Percentiles rank a stretch among this genome's conserved stretches.
Conservation (phyloP, 106 monocot species). For the Phalaenopsis aphrodite region DNA sequence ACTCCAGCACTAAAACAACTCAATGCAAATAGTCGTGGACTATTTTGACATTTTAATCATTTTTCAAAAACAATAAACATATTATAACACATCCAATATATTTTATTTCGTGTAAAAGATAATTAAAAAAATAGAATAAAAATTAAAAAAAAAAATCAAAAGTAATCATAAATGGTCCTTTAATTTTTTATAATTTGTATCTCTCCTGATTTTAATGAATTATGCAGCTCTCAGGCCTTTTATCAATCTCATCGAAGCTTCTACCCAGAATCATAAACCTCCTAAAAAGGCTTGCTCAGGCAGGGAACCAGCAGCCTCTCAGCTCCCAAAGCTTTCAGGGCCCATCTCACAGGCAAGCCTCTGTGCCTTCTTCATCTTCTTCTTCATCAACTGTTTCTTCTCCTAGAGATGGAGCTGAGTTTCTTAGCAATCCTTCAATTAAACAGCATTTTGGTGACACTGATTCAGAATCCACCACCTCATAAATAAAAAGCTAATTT, state of each 20-base stretch:
- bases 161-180: too few species aligned
- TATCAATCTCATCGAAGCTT: constrained; percentile 43
- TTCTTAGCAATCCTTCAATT: background rate
- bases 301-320: constrained; percentile 12
- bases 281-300: constrained; percentile 35
- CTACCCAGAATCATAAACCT: constrained; percentile 51
- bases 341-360: constrained; percentile 8
- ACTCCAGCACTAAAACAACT: too few species aligned
- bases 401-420: constrained; percentile 11
- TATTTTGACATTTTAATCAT: too few species aligned
- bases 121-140: too few species aligned
- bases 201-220: background rate
- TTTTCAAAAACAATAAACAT: too few species aligned
- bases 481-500: background rate
- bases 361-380: constrained; percentile 4
- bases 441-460: background rate
- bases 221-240: constrained; percentile 54
- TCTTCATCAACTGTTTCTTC: constrained; percentile 31
- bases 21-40: too few species aligned
- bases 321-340: constrained; percentile 13
- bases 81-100: too few species aligned
- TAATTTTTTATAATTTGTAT: too few species aligned
- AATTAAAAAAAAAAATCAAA: too few species aligned
- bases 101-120: too few species aligned
- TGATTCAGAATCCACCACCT: constrained; percentile 12